Evolutionary conservation across 768 basidiomycete species (phyloP).

Genomic region (Kwoniella dendrophila): DNA sequence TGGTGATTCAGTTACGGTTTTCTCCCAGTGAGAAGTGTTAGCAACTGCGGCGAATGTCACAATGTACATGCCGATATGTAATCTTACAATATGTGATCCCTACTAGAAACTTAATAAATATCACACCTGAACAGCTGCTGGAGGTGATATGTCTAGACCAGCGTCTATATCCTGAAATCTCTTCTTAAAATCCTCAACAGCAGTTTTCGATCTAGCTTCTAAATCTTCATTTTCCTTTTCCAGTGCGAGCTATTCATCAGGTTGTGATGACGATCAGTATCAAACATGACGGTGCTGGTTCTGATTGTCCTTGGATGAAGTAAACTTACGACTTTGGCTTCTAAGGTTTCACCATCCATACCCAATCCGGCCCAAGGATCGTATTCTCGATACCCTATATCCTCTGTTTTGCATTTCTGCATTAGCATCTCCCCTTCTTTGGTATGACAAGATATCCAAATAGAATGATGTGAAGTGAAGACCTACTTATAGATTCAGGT

Average conservation of each 20-base stretch:
- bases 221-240: constrained; percentile 42
- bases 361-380: constrained; percentile 48
- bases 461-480: too few species aligned
- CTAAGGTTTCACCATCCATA: constrained; percentile 39
- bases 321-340: constrained; percentile 46
- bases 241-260: constrained; percentile 16
- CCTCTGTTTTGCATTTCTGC: constrained; percentile 27
- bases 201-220: constrained; percentile 11
- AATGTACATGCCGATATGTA: background rate
- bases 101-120: too few species aligned
- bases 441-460: too few species aligned
- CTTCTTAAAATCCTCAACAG: constrained; percentile 20
- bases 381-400: constrained; percentile 29
- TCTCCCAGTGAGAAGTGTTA: too few species aligned
- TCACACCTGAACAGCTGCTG: background rate
- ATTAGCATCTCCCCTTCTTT: background rate
- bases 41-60: too few species aligned
- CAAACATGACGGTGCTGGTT: background rate
- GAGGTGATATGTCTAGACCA: background rate
- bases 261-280: constrained; percentile 5
- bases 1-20: too few species aligned
- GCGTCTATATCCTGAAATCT: constrained; percentile 18
- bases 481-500: constrained; percentile 48
- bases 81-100: too few species aligned
- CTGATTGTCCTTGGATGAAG: background rate